A percentile compares a stretch with the other conserved stretches of the same genome.
Conservation (phyloP, 2,329 filamentous ascomycete genomes). For the Talaromyces sp. region DNA sequence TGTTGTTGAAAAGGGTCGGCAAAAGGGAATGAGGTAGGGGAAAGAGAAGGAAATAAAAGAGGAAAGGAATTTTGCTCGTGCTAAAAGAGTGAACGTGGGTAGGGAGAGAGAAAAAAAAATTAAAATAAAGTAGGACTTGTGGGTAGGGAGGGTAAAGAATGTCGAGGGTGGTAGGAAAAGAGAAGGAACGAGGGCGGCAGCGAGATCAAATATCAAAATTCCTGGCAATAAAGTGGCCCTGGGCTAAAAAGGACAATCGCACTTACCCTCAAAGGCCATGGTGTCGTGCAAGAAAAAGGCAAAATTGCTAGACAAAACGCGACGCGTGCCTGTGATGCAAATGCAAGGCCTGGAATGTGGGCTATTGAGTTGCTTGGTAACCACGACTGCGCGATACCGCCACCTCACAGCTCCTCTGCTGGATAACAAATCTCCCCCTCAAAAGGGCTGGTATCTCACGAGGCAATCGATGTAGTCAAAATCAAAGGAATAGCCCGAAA, state of each 20-base stretch:
- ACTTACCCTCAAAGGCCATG: slow-evolving; percentile 37
- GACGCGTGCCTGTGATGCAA: slow-evolving; percentile 31
- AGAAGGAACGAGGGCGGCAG: slow-evolving; percentile 24
- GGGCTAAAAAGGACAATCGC: slow-evolving; percentile 22
- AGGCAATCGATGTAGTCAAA: slow-evolving; percentile 7
- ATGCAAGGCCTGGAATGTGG: slow-evolving; percentile 39
- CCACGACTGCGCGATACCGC: slow-evolving; percentile 22
- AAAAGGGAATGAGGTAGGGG: slow-evolving; percentile 15
- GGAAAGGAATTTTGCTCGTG: slow-evolving; percentile 9
- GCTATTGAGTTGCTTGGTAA: slow-evolving; percentile 33
- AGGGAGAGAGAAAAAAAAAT: slow-evolving; percentile 8
- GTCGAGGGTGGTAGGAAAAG: slow-evolving; percentile 18
- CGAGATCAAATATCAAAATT: slow-evolving; percentile 38
- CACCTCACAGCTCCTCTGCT: slow-evolving; percentile 11
- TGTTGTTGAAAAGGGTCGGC: slow-evolving; percentile 13
- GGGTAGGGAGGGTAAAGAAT: slow-evolving; percentile 20
- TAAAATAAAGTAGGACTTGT: background rate
- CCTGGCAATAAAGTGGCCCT: slow-evolving; percentile 22
- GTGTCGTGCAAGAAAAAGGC: slow-evolving; percentile 22
- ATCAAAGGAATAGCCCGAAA: slow-evolving; percentile 5
- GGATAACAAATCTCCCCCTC: slow-evolving; percentile 3
- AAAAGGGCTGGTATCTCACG: slow-evolving; percentile 12
- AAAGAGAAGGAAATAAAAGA: slow-evolving; percentile 7
- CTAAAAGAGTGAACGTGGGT: slow-evolving; percentile 12
- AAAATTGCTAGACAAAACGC: slow-evolving; percentile 20